Percentiles rank a stretch among this genome's conserved stretches.
Evolutionary conservation across 345 rosid species (phyloP).

Genomic region (Moricandia moricandioides): DNA sequence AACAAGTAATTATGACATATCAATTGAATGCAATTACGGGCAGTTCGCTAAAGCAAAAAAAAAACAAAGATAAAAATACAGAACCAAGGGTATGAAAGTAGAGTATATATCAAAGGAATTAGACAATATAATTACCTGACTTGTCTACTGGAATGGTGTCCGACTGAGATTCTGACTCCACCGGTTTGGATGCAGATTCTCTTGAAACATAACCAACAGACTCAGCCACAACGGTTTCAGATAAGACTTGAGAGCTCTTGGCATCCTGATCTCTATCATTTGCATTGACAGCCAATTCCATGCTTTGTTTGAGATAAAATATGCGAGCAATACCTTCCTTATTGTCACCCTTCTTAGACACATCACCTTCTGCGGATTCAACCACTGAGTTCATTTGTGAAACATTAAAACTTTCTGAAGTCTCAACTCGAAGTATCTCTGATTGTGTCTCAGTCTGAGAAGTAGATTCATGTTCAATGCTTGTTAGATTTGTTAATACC

Average conservation of each 20-base stretch:
- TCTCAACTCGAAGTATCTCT: neutral
- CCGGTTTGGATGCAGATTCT: constrained; percentile 32
- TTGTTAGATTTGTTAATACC: no score
- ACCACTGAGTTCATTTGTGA: constrained; percentile 21
- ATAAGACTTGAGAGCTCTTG: no score
- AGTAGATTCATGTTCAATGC: no score
- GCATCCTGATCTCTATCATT: no score
- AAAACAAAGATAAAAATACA: neutral
- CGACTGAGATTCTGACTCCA: constrained; percentile 32
- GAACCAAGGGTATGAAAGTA: neutral
- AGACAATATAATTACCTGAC: constrained; percentile 43
- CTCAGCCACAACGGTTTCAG: constrained; percentile 26
- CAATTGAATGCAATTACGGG: constrained; percentile 11
- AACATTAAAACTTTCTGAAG: constrained; percentile 26
- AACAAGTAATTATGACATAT: constrained; percentile 1
- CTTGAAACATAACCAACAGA: constrained; percentile 25
- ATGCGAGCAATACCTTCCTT: constrained; percentile 20
- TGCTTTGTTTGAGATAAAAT: constrained; percentile 29
- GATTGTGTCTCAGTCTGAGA: no score
- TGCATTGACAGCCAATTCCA: constrained; percentile 25
- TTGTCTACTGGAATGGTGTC: constrained; percentile 35
- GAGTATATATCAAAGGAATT: constrained; percentile 4
- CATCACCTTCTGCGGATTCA: constrained; percentile 29
- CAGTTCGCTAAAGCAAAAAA: neutral
- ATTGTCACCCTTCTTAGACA: constrained; percentile 24